phyloP scores from a whole-genome alignment of 441 rosid species.

The Syzygium syzygioides region DNA sequence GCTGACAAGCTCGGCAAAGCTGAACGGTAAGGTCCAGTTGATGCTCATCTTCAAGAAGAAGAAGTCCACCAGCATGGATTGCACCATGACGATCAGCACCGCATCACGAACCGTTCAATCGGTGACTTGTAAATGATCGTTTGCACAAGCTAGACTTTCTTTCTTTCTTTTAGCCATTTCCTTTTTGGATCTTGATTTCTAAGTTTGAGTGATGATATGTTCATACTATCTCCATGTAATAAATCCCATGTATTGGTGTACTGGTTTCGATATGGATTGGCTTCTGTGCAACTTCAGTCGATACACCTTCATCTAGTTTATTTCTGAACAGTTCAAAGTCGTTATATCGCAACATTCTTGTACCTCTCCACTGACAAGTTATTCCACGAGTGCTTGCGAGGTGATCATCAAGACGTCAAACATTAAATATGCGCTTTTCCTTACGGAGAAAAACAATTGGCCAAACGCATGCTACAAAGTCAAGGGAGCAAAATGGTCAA shows the following conservation, averaged over 20 bases:
- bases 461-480: too few relatives aligned
- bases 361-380: neutral
- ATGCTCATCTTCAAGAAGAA: slow-evolving; percentile 23
- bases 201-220: neutral
- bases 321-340: neutral
- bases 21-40: slow-evolving; percentile 38
- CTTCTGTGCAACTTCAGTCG: neutral
- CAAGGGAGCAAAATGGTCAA: neutral
- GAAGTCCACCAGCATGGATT: slow-evolving; percentile 30
- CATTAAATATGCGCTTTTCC: neutral
- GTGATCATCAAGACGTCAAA: neutral
- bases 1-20: slow-evolving; percentile 24
- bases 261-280: neutral
- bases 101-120: neutral
- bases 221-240: neutral
- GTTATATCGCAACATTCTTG: neutral
- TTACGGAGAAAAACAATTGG: neutral
- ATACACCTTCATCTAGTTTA: neutral
- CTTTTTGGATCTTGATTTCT: neutral
- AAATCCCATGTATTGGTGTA: neutral
- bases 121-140: neutral
- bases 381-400: neutral
- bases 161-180: neutral
- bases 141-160: neutral
- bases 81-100: slow-evolving; percentile 15